Percentiles rank a stretch among this genome's conserved stretches.
These are phyloP conservation scores for Suillus plorans DNA, from an alignment of 768 basidiomycete genomes.

Conservation along the genomic window DNA sequence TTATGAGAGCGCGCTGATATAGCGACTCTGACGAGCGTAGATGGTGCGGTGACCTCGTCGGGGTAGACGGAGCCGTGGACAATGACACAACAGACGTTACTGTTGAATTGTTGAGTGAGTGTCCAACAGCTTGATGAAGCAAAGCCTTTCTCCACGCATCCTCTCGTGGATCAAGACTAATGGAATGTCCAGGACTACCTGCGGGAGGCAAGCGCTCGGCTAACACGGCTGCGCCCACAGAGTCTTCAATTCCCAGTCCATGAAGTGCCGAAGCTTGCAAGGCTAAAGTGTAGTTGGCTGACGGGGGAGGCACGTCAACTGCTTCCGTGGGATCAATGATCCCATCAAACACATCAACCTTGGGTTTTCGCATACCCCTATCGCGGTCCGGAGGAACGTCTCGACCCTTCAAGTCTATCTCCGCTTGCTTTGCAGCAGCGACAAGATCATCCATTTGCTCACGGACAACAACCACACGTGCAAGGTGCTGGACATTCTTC, in stretches of 20 bases:
- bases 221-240: constrained; percentile 71
- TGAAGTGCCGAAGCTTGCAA: constrained; percentile 74
- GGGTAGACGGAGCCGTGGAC: constrained; percentile 34
- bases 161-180: constrained; percentile 49
- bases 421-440: constrained; percentile 71
- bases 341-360: constrained; percentile 44
- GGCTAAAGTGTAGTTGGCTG: constrained; percentile 67
- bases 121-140: constrained; percentile 75
- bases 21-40: constrained; percentile 24
- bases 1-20: constrained; percentile 15
- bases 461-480: constrained; percentile 79
- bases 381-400: constrained; percentile 47
- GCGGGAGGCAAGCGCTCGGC: constrained; percentile 74
- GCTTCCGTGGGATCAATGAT: constrained; percentile 83
- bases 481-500: constrained; percentile 39
- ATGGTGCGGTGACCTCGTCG: constrained; percentile 30
- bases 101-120: constrained; percentile 64
- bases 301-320: constrained; percentile 75
- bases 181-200: constrained; percentile 56
- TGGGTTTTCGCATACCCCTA: constrained; percentile 37
- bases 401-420: constrained; percentile 65
- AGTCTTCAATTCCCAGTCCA: constrained; percentile 72
- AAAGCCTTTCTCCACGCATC: constrained; percentile 77
- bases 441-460: constrained; percentile 76
- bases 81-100: constrained; percentile 39